phyloP scores from a whole-genome alignment of 805 yeast genomes.

The Wickerhamiella musiphila region DNA sequence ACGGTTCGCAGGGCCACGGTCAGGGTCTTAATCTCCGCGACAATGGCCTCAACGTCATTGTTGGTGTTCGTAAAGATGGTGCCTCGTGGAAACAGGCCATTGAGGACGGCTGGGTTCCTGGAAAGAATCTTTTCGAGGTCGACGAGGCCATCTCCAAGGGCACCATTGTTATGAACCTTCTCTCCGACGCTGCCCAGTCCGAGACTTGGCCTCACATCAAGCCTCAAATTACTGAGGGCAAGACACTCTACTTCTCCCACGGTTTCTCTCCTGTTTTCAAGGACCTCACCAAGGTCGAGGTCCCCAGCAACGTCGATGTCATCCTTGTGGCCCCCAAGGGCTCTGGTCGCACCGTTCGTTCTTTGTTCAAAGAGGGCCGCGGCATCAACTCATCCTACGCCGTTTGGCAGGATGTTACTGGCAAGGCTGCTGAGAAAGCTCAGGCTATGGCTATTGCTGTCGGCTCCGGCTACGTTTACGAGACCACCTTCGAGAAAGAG shows the following conservation, averaged over 20 bases:
- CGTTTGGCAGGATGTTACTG: slow-evolving; percentile 97
- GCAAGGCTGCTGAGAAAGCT: slow-evolving; percentile 98
- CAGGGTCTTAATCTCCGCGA: slow-evolving; percentile 99
- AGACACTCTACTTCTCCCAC: slow-evolving; percentile 97
- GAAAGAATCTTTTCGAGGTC: slow-evolving; percentile 91
- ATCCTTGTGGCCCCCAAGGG: slow-evolving; percentile 99
- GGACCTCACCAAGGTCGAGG: slow-evolving; percentile 88
- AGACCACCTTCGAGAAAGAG: slow-evolving; percentile 98
- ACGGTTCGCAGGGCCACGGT: slow-evolving; percentile 99
- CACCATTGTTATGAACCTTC: slow-evolving; percentile 90
- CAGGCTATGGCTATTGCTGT: slow-evolving; percentile 97
- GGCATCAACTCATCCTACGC: slow-evolving; percentile 99
- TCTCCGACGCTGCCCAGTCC: slow-evolving; percentile 98
- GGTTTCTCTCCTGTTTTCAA: slow-evolving; percentile 99
- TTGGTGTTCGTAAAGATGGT: slow-evolving; percentile 98
- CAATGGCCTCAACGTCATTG: slow-evolving; percentile 92
- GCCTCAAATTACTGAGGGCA: slow-evolving; percentile 89
- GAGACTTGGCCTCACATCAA: slow-evolving; percentile 84
- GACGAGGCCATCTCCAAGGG: slow-evolving; percentile 85
- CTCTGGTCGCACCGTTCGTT: slow-evolving; percentile 98
- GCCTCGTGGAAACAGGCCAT: slow-evolving; percentile 99
- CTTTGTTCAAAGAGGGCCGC: slow-evolving; percentile 98
- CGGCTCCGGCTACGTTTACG: slow-evolving; percentile 99
- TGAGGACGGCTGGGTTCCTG: slow-evolving; percentile 99
- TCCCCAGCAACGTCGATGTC: slow-evolving; percentile 89